phyloP scores from a whole-genome alignment of 306 rosid species.

The Calophaca sinica region DNA sequence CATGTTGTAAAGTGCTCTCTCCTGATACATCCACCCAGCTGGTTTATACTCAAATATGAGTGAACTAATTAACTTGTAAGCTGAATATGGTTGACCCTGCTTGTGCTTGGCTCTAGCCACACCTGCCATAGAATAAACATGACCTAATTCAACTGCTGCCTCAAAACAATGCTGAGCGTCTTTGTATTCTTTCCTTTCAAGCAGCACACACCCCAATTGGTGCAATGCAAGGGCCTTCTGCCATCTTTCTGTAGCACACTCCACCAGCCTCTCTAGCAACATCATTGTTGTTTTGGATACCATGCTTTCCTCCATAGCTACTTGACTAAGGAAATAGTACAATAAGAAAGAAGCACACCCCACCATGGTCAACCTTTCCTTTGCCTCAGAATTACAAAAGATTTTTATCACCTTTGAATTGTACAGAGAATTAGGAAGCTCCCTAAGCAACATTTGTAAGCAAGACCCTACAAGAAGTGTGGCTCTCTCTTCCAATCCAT shows the following conservation, averaged over 20 bases:
- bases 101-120: slow-evolving; percentile 76
- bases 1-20: slow-evolving; percentile 70
- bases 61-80: slow-evolving; percentile 72
- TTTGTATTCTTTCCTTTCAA: slow-evolving; percentile 70
- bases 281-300: slow-evolving; percentile 63
- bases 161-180: slow-evolving; percentile 65
- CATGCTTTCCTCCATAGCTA: slow-evolving; percentile 79
- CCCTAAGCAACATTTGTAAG: slow-evolving; percentile 77
- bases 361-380: slow-evolving; percentile 60
- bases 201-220: slow-evolving; percentile 73
- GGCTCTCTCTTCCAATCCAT: slow-evolving; percentile 78
- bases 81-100: slow-evolving; percentile 78
- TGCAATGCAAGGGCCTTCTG: slow-evolving; percentile 72
- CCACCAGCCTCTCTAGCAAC: slow-evolving; percentile 72
- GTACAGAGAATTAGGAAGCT: slow-evolving; percentile 63
- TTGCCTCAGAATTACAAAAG: slow-evolving; percentile 59
- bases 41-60: slow-evolving; percentile 68
- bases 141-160: slow-evolving; percentile 70
- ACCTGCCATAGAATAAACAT: slow-evolving; percentile 78
- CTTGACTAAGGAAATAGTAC: slow-evolving; percentile 80
- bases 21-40: slow-evolving; percentile 94
- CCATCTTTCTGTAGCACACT: slow-evolving; percentile 70
- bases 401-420: slow-evolving; percentile 56
- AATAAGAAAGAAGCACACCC: slow-evolving; percentile 71
- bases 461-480: slow-evolving; percentile 72